Evolutionary conservation across 2,329 filamentous ascomycete genomes (phyloP), one percentile per base, ranked within the genome.

Genomic region (Fusarium buxicola): DNA sequence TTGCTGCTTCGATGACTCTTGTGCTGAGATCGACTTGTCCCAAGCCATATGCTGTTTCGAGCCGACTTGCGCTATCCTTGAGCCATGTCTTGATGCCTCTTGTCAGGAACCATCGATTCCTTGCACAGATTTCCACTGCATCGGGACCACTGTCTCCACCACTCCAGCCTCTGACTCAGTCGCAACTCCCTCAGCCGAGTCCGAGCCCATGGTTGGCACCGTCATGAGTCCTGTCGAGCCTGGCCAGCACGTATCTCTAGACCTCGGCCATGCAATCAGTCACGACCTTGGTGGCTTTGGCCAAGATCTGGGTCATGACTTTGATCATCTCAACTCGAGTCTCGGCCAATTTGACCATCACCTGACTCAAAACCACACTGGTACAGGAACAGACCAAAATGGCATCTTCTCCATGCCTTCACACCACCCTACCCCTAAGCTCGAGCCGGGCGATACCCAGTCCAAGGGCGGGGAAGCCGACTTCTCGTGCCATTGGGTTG

Each of bases 51-150:
- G 71, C 18, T 76, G 74, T 46, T 71, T 69, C 16, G 72, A 74
- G 30, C 69, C 69, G 12, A 65, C 69, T n/a, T 77, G 75, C 58
- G 68, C 63, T 7, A 69, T 70, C 8, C 70, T 75, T 13, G 75
- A 78, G 30, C 66, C 78, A 28, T 81, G 80, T 51, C 67, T 78
- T 48, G 75, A 79, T 63, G 72, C 62, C 41, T 45, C 58, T 12
- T 71, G 69, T 11, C 61, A 60, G 24, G 68, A 68, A 25, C 75
- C 77, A 21, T 69, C 70, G 12, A 65, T 69, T 16, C 70, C 72
- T n/a, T 80, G 78, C 58, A 75, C 69, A 15, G 73, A 79, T 49
- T 66, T 61, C 12, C 68, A 72, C 54, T 80, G 77, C 56, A 58
- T 73, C 25, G 65, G 59, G 21, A 69, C 74, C 30, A 65, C 71